Percentiles rank a stretch among this genome's conserved stretches.
Evolutionary conservation across 495 filamentous ascomycete genomes (phyloP).

Genomic region (Talaromyces wortmannii): DNA sequence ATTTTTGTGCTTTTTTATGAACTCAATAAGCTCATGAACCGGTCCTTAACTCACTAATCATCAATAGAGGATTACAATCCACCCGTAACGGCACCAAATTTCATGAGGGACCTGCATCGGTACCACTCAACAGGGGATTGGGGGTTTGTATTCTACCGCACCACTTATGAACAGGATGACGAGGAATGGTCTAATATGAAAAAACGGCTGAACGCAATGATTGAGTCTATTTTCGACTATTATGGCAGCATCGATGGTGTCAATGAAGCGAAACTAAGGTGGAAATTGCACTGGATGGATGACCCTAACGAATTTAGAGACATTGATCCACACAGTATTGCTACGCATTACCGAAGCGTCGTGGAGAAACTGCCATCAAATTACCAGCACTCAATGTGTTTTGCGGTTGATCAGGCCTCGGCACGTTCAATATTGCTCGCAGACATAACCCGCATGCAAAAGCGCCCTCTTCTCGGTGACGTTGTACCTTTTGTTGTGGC

Average conservation of each 20-base stretch:
- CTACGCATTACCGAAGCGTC: not conserved
- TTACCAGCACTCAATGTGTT: conserved; percentile 2
- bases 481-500: conserved; percentile 3
- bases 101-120: not conserved
- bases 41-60: not conserved
- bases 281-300: conserved; percentile 3
- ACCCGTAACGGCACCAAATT: not conserved
- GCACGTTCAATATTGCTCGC: not conserved
- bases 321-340: not conserved
- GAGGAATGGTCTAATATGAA: not conserved
- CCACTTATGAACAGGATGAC: not conserved
- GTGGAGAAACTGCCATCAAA: not conserved
- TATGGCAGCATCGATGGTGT: conserved; percentile 1
- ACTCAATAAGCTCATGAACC: too few species aligned
- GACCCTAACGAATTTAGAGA: not conserved
- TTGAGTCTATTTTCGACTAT: conserved; percentile 1
- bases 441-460: not conserved
- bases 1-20: not conserved
- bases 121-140: not conserved
- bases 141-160: conserved; percentile 1
- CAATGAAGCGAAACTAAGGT: not conserved
- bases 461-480: not conserved
- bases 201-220: not conserved
- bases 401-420: not conserved
- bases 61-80: not conserved